Percentiles rank a stretch among this genome's conserved stretches.
Conservation (phyloP, 139 green algal genomes). For the Volvox reticuliferus region DNA sequence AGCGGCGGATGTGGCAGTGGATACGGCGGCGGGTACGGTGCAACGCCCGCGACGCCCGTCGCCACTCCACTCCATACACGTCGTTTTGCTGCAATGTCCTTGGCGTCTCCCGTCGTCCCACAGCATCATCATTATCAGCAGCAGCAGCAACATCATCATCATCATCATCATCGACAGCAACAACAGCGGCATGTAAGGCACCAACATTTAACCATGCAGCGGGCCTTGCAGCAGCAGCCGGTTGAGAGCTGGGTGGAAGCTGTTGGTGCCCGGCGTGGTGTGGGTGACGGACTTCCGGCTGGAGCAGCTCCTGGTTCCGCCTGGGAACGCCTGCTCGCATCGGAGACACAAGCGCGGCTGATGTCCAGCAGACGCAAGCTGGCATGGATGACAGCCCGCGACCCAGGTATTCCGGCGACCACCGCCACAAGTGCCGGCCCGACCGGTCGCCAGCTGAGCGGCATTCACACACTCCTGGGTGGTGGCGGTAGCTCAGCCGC, state of each 20-base stretch:
- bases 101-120: conserved; percentile 14
- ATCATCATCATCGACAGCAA: neutral
- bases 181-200: neutral
- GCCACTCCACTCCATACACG: conserved; percentile 39
- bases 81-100: conserved; percentile 47
- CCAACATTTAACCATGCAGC: neutral
- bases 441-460: neutral
- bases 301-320: neutral
- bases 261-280: neutral
- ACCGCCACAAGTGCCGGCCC: neutral
- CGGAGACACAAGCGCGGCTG: neutral
- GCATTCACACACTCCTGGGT: neutral
- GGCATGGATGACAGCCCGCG: neutral
- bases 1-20: neutral
- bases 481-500: conserved; percentile 7
- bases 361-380: neutral
- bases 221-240: no score
- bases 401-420: neutral
- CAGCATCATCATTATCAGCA: neutral
- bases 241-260: no score
- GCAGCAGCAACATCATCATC: neutral
- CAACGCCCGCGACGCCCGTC: neutral
- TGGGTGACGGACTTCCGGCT: no score
- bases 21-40: neutral
- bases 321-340: conserved; percentile 31